phyloP scores from a whole-genome alignment of 2,329 filamentous ascomycete genomes.

The Hirsutella thompsonii region DNA sequence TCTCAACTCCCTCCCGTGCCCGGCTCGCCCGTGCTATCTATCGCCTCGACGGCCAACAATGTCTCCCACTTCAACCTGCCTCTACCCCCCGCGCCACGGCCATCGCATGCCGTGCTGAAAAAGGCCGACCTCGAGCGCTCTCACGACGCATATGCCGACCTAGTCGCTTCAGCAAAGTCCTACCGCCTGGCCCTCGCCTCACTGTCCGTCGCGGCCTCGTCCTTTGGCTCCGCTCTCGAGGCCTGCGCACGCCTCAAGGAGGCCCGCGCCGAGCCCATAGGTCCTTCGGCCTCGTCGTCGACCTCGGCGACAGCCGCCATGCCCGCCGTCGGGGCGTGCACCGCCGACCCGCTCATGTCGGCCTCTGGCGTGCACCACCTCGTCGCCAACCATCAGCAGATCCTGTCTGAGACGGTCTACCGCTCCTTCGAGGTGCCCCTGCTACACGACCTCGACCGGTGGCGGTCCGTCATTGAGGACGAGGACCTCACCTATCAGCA shows the following conservation, averaged over 20 bases:
- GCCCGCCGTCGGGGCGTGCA: slow-evolving; percentile 34
- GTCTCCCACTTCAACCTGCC: slow-evolving; percentile 46
- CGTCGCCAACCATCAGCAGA: slow-evolving; percentile 57
- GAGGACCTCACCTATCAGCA: slow-evolving; percentile 48
- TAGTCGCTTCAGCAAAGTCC: slow-evolving; percentile 47
- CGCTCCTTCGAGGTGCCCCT: slow-evolving; percentile 55
- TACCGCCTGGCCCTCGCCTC: slow-evolving; percentile 50
- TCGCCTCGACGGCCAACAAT: slow-evolving; percentile 49
- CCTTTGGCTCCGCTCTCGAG: slow-evolving; percentile 53
- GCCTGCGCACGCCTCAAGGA: slow-evolving; percentile 57
- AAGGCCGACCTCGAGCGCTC: slow-evolving; percentile 51
- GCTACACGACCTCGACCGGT: slow-evolving; percentile 55
- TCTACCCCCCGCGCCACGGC: slow-evolving; percentile 44
- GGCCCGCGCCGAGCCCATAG: slow-evolving; percentile 45
- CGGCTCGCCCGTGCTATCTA: slow-evolving; percentile 48
- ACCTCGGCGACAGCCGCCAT: slow-evolving; percentile 31
- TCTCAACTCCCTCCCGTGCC: slow-evolving; percentile 49
- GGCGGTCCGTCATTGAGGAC: slow-evolving; percentile 49
- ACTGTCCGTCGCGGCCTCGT: slow-evolving; percentile 47
- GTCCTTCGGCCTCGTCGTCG: slow-evolving; percentile 27
- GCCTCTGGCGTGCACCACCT: slow-evolving; percentile 54
- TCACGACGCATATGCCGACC: slow-evolving; percentile 48
- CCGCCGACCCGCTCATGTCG: slow-evolving; percentile 48
- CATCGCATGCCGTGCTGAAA: slow-evolving; percentile 46
- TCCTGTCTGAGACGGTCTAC: slow-evolving; percentile 56